Percentiles rank a stretch among this genome's conserved stretches.
Conservation (phyloP, 1,139 yeast genomes). For the Debaryomyces coudertii region DNA sequence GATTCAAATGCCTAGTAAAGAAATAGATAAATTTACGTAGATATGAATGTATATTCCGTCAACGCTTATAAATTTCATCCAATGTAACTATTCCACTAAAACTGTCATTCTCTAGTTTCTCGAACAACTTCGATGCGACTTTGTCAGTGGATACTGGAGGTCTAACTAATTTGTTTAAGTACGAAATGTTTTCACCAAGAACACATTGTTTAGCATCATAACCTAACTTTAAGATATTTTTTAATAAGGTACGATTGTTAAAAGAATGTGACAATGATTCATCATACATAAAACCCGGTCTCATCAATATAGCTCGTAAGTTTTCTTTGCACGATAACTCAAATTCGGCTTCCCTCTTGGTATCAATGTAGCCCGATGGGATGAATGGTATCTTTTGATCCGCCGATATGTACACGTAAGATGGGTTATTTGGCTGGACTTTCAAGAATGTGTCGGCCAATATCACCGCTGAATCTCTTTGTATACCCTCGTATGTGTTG, state of each 20-base stretch:
- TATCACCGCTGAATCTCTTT: constrained; percentile 68
- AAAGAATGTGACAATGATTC: constrained; percentile 33
- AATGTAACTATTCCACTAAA: constrained; percentile 62
- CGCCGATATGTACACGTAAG: constrained; percentile 81
- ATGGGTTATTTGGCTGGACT: constrained; percentile 29
- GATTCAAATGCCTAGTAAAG: background rate
- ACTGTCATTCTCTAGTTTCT: constrained; percentile 52
- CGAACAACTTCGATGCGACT: constrained; percentile 63
- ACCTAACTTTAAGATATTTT: constrained; percentile 34
- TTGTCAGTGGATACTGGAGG: constrained; percentile 71
- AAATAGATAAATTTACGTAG: background rate
- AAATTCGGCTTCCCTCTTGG: constrained; percentile 78
- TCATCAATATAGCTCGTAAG: constrained; percentile 61
- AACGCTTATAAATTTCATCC: constrained; percentile 44
- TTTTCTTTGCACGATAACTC: constrained; percentile 47
- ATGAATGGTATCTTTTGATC: constrained; percentile 69
- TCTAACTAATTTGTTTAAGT: constrained; percentile 53
- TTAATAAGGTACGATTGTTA: constrained; percentile 35
- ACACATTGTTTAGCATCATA: constrained; percentile 46
- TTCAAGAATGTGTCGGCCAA: constrained; percentile 60
- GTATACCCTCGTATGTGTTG: constrained; percentile 62
- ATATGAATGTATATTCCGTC: background rate
- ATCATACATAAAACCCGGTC: constrained; percentile 88
- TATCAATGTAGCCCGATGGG: constrained; percentile 68
- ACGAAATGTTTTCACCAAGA: constrained; percentile 30